These are phyloP conservation scores for Acanthochlamys bracteata DNA, from an alignment of 106 monocot genomes.

Conservation along the genomic window DNA sequence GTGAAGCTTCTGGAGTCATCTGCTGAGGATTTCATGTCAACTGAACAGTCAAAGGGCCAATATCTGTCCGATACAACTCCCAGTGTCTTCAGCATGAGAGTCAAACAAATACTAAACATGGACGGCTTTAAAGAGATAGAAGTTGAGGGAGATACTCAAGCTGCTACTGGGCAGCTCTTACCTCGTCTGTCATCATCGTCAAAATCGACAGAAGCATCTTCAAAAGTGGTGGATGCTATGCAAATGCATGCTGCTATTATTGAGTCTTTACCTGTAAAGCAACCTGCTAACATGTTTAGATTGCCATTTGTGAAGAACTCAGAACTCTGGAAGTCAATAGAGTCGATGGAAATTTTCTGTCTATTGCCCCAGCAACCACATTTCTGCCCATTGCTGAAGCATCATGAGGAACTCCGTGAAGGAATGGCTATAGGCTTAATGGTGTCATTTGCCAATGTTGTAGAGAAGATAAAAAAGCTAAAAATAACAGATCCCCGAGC, in stretches of 20 bases:
- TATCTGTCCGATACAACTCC: background rate
- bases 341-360: conserved; percentile 33
- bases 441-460: conserved; percentile 41
- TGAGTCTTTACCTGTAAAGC: background rate
- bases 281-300: background rate
- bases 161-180: too few species aligned
- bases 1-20: background rate
- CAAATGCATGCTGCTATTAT: background rate
- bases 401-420: conserved; percentile 31
- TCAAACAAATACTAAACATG: background rate
- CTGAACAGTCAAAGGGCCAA: background rate
- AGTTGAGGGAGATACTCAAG: conserved; percentile 1
- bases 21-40: background rate
- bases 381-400: conserved; percentile 31
- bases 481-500: conserved; percentile 14
- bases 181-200: background rate
- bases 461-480: conserved; percentile 17
- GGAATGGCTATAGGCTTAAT: conserved; percentile 54
- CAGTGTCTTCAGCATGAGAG: background rate
- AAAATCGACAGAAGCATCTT: too few species aligned
- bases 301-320: conserved; percentile 38
- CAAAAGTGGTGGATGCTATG: background rate
- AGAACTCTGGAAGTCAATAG: conserved; percentile 33
- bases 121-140: background rate
- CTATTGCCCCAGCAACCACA: conserved; percentile 42